phyloP scores from a whole-genome alignment of 2,329 filamentous ascomycete species.

The Madurella fahalii region DNA sequence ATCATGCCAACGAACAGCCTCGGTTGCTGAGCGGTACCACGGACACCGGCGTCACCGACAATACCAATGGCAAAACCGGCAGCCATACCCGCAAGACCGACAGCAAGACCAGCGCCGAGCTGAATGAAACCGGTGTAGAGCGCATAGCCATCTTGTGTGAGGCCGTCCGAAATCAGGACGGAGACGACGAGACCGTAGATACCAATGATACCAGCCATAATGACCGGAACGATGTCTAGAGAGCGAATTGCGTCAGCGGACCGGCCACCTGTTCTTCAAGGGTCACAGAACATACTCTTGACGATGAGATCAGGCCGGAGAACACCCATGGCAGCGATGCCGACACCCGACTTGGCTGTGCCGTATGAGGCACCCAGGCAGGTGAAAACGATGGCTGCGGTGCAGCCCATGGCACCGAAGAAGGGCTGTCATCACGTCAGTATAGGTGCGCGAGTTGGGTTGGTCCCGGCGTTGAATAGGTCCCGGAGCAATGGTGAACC shows the following conservation, averaged over 20 bases:
- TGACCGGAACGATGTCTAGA: conserved; percentile 97
- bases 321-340: conserved; percentile 98
- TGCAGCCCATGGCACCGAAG: conserved; percentile 97
- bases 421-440: conserved; percentile 57
- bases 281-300: conserved; percentile 82
- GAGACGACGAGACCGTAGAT: conserved; percentile 93
- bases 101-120: conserved; percentile 75
- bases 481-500: conserved; percentile 25
- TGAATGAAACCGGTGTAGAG: conserved; percentile 84
- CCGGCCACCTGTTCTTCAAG: background rate
- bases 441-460: conserved; percentile 23
- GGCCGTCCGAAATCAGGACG: conserved; percentile 76
- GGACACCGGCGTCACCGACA: conserved; percentile 83
- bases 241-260: conserved; percentile 5
- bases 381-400: conserved; percentile 52
- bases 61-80: conserved; percentile 85
- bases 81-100: conserved; percentile 78
- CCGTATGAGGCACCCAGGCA: conserved; percentile 82
- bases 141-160: conserved; percentile 62
- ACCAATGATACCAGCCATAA: conserved; percentile 99
- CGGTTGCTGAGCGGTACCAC: conserved; percentile 78
- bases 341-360: conserved; percentile 98
- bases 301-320: conserved; percentile 96
- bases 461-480: conserved; percentile 21
- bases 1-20: conserved; percentile 96